phyloP scores from a whole-genome alignment of 164 flowering plant species.

The Cinnamomum micranthum region DNA sequence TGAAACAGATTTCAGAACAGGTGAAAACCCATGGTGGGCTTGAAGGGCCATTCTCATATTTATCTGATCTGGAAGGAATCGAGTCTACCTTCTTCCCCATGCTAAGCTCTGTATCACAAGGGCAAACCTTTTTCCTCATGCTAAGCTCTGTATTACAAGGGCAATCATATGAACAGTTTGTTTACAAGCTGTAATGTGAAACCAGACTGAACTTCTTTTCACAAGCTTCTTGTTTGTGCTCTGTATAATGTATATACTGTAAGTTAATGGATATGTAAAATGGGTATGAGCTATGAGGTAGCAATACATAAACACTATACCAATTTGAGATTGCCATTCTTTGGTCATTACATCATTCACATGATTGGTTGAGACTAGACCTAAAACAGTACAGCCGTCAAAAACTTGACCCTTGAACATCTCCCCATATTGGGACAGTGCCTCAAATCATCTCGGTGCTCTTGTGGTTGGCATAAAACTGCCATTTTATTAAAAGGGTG shows the following conservation, averaged over 20 bases:
- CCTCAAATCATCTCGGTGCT: too few species aligned
- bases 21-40: slow-evolving; percentile 93
- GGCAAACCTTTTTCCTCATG: not conserved
- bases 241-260: not conserved
- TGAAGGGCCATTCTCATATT: slow-evolving; percentile 11
- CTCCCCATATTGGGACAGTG: too few species aligned
- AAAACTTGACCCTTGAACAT: too few species aligned
- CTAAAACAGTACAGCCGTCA: too few species aligned
- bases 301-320: not conserved
- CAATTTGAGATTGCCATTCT: not conserved
- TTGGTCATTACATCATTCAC: too few species aligned
- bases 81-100: not conserved
- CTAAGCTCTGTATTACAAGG: slow-evolving; percentile 2
- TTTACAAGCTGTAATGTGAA: slow-evolving; percentile 1
- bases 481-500: too few species aligned
- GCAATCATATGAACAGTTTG: not conserved
- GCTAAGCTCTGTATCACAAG: too few species aligned
- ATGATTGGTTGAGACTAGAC: too few species aligned
- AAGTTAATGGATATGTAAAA: not conserved
- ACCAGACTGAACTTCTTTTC: not conserved
- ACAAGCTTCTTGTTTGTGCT: not conserved
- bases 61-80: not conserved
- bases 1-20: slow-evolving; percentile 96
- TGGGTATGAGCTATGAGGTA: not conserved
- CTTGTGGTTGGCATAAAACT: too few species aligned